Conservation (phyloP, 176 grass and related monocot genomes). For the Zoysia pacifica region DNA sequence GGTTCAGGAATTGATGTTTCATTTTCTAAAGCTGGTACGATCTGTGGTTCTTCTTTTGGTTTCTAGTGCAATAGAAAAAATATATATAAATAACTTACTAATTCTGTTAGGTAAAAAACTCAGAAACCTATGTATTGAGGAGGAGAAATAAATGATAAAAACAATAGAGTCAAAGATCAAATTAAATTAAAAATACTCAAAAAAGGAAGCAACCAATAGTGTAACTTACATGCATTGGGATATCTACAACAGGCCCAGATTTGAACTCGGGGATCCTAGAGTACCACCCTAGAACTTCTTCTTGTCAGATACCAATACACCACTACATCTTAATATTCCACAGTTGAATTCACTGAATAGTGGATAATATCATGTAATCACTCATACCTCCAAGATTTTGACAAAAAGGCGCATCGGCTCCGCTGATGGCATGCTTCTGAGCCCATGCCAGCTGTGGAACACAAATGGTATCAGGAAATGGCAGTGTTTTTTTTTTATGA, state of each 20-base stretch:
- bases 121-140: not conserved
- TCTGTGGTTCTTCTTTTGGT: slow-evolving; percentile 52
- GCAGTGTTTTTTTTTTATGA: too few species aligned
- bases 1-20: slow-evolving; percentile 67
- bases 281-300: slow-evolving; percentile 99
- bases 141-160: slow-evolving; percentile 6
- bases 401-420: slow-evolving; percentile 99
- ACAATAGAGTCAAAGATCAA: slow-evolving; percentile 7
- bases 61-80: slow-evolving; percentile 50
- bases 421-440: slow-evolving; percentile 76
- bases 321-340: slow-evolving; percentile 23
- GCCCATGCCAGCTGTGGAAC: slow-evolving; percentile 86
- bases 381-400: slow-evolving; percentile 94
- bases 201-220: slow-evolving; percentile 22
- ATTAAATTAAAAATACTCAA: slow-evolving; percentile 16
- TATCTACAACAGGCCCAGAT: slow-evolving; percentile 74
- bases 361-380: slow-evolving; percentile 19
- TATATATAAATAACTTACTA: not conserved
- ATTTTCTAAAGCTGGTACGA: slow-evolving; percentile 58
- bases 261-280: slow-evolving; percentile 72
- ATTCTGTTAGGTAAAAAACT: too few species aligned
- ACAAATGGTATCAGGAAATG: too few species aligned
- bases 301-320: slow-evolving; percentile 49
- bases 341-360: slow-evolving; percentile 8
- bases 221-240: slow-evolving; percentile 83